These are phyloP conservation scores for Amyloporia xantha DNA, from an alignment of 768 basidiomycete genomes.

Conservation along the genomic window DNA sequence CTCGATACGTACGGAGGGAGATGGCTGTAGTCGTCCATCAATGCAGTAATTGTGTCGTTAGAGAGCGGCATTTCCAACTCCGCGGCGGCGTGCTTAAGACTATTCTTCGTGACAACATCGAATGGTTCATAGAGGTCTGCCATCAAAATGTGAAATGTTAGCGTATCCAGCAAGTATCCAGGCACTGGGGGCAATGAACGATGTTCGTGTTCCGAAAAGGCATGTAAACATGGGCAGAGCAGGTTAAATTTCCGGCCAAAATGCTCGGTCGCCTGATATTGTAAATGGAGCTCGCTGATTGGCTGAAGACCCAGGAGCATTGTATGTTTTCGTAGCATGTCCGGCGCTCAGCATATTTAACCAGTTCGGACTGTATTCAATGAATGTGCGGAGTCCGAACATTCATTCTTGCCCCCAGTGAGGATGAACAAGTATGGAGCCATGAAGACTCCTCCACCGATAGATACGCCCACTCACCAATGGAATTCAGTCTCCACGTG, in stretches of 20 bases:
- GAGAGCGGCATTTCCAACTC: conserved; percentile 10
- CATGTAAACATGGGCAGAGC: background rate
- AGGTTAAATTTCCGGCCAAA: background rate
- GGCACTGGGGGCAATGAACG: no score
- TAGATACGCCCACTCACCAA: conserved; percentile 5
- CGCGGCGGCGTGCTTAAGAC: conserved; percentile 20
- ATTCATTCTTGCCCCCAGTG: no score
- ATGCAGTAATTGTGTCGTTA: conserved; percentile 2
- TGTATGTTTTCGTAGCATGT: no score
- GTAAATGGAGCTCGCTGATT: no score
- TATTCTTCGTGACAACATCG: conserved; percentile 19
- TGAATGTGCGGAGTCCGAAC: no score
- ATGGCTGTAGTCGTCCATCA: conserved; percentile 20
- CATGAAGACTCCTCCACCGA: background rate
- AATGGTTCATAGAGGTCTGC: conserved; percentile 24
- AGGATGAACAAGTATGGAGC: background rate
- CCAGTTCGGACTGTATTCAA: no score
- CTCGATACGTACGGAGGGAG: conserved; percentile 14
- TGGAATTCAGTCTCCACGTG: conserved; percentile 23
- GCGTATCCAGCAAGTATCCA: no score
- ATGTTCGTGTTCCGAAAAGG: no score
- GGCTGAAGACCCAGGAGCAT: no score
- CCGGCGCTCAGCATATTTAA: no score
- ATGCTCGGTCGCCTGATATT: no score
- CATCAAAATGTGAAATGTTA: no score